Evolutionary conservation across 2,329 filamentous ascomycete species (phyloP).

Genomic region (Periconia macrospinosa): DNA sequence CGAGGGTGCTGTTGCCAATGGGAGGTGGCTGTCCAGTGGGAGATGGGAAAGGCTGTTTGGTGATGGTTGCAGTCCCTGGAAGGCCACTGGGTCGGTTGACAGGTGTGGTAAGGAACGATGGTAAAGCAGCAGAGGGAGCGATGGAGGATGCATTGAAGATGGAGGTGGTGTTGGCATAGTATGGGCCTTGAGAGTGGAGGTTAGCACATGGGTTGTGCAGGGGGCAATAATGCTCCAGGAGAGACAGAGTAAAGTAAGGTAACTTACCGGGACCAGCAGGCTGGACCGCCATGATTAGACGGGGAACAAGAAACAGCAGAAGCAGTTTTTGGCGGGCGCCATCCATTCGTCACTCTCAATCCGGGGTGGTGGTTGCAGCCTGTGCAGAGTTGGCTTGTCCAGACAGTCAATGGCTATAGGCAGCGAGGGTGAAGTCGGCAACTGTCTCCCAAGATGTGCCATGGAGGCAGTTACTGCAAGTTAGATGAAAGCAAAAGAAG

Average conservation of each 20-base stretch:
- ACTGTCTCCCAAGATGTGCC: background rate
- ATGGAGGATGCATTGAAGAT: background rate
- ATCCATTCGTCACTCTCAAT: background rate
- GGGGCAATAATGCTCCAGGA: no score
- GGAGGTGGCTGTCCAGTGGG: background rate
- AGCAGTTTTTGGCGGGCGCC: background rate
- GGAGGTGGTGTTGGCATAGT: constrained; percentile 29
- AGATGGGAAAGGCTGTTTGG: constrained; percentile 6
- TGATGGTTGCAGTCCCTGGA: background rate
- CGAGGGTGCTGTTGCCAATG: constrained; percentile 9
- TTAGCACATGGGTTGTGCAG: constrained; percentile 22
- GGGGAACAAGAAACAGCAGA: background rate
- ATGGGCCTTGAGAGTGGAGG: constrained; percentile 25
- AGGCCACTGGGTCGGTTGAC: background rate
- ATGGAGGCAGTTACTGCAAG: background rate
- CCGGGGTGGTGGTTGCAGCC: background rate
- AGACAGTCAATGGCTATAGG: no score
- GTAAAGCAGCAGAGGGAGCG: constrained; percentile 1
- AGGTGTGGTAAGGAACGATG: constrained; percentile 3
- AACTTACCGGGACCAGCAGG: background rate
- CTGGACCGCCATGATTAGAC: background rate
- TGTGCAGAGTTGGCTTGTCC: background rate
- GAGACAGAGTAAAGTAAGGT: background rate
- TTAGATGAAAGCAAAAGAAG: background rate
- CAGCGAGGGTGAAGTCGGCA: background rate